Evolutionary conservation across 169 alveolate genomes (phyloP).

Genomic region (Condylostoma magnum): DNA sequence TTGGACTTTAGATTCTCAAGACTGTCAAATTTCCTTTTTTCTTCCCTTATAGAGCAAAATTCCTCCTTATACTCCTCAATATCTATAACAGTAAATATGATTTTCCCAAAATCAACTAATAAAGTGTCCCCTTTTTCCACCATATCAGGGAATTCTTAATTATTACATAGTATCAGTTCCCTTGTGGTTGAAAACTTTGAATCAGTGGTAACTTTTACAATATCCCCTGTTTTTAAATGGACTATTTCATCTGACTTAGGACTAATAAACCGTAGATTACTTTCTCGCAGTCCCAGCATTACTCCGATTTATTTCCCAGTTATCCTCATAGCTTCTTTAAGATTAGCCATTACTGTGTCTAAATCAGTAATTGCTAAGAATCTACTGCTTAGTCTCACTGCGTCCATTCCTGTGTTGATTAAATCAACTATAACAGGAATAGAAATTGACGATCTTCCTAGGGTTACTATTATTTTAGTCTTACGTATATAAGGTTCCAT

Average conservation of each 20-base stretch:
- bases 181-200: background rate
- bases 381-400: slow-evolving; percentile 19
- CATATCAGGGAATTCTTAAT: slow-evolving; percentile 2
- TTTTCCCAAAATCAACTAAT: slow-evolving; percentile 25
- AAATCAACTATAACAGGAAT: slow-evolving; percentile 5
- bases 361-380: background rate
- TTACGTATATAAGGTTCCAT: background rate
- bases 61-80: too few relatives aligned
- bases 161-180: slow-evolving; percentile 4
- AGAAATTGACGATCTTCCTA: slow-evolving; percentile 32
- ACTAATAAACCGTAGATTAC: slow-evolving; percentile 2
- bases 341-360: slow-evolving; percentile 2
- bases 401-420: slow-evolving; percentile 31
- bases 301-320: slow-evolving; percentile 10
- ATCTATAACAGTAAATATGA: slow-evolving; percentile 21
- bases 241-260: background rate
- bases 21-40: too few relatives aligned
- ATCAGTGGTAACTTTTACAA: background rate
- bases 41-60: too few relatives aligned
- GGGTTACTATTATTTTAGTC: slow-evolving; percentile 38
- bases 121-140: slow-evolving; percentile 18
- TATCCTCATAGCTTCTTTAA: slow-evolving; percentile 12
- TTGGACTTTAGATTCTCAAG: too few relatives aligned
- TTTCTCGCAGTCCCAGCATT: slow-evolving; percentile 20
- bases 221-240: slow-evolving; percentile 3